phyloP scores from a whole-genome alignment of 257 asterid genomes.

The Fraxinus pennsylvanica region DNA sequence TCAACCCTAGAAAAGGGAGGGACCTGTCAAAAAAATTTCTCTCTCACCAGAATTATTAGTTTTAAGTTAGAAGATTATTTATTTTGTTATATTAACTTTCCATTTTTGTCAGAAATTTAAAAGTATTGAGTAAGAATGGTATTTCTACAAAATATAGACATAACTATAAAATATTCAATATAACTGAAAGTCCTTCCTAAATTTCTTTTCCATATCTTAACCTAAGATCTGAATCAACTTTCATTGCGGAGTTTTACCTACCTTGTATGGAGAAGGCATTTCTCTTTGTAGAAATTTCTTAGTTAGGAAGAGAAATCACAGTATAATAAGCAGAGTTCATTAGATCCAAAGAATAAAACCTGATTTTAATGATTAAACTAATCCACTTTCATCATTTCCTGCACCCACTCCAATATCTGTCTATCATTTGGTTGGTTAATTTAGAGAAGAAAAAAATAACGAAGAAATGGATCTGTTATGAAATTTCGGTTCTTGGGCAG shows the following conservation, averaged over 20 bases:
- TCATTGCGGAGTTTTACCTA: neutral
- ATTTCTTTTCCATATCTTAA: neutral
- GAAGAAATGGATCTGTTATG: neutral
- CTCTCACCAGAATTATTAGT: too few species aligned
- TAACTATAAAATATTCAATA: neutral
- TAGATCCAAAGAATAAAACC: slow-evolving; percentile 16
- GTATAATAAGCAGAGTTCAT: neutral
- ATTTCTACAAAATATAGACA: too few species aligned
- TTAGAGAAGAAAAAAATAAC: neutral
- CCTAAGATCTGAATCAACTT: neutral
- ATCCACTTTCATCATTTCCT: slow-evolving; percentile 34
- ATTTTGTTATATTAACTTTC: too few species aligned
- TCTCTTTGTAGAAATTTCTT: slow-evolving; percentile 19
- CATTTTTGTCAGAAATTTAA: too few species aligned
- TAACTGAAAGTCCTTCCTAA: too few species aligned
- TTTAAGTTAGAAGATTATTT: too few species aligned
- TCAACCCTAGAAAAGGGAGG: neutral
- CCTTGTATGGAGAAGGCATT: neutral
- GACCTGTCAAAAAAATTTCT: too few species aligned
- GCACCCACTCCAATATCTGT: slow-evolving; percentile 21
- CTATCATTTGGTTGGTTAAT: slow-evolving; percentile 27
- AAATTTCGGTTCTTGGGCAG: neutral
- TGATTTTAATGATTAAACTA: slow-evolving; percentile 23
- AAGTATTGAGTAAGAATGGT: too few species aligned
- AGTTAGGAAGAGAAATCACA: slow-evolving; percentile 1